Conservation (phyloP, 805 yeast genomes). For the Ogataea trehaloabstinens region DNA sequence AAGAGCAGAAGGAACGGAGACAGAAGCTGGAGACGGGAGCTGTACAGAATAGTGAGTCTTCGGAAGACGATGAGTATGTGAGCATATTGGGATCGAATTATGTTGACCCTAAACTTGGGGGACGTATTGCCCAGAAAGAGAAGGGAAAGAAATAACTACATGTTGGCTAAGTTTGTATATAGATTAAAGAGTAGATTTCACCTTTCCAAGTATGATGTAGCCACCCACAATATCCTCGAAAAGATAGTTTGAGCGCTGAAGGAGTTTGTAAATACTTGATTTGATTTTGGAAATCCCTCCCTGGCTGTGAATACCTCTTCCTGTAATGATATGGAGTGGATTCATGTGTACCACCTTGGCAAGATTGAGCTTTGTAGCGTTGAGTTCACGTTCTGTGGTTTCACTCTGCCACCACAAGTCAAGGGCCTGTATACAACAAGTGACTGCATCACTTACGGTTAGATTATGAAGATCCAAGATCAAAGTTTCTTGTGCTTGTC, state of each 20-base stretch:
- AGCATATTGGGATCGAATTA: conserved; percentile 53
- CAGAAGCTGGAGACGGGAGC: conserved; percentile 30
- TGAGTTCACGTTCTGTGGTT: conserved; percentile 37
- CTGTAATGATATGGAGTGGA: conserved; percentile 55
- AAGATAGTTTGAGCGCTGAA: conserved; percentile 38
- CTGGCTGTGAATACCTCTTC: conserved; percentile 67
- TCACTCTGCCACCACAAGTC: conserved; percentile 66
- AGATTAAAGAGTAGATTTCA: neutral
- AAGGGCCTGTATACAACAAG: conserved; percentile 36
- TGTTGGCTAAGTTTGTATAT: conserved; percentile 5
- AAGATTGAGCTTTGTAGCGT: conserved; percentile 36
- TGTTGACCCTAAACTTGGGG: conserved; percentile 36
- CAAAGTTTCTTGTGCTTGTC: conserved; percentile 11
- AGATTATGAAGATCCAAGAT: conserved; percentile 58
- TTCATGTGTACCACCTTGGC: conserved; percentile 39
- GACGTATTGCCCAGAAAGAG: conserved; percentile 32
- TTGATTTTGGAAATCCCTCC: conserved; percentile 54
- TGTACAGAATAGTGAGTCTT: conserved; percentile 22
- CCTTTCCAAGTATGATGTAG: conserved; percentile 41
- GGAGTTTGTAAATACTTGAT: conserved; percentile 38
- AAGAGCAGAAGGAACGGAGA: conserved; percentile 29
- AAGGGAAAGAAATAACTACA: conserved; percentile 22
- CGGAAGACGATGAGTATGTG: conserved; percentile 45
- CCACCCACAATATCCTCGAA: conserved; percentile 47
- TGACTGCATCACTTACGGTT: conserved; percentile 45